These are phyloP conservation scores for Psilocybe sp. DNA, from an alignment of 768 basidiomycete genomes.

Conservation along the genomic window DNA sequence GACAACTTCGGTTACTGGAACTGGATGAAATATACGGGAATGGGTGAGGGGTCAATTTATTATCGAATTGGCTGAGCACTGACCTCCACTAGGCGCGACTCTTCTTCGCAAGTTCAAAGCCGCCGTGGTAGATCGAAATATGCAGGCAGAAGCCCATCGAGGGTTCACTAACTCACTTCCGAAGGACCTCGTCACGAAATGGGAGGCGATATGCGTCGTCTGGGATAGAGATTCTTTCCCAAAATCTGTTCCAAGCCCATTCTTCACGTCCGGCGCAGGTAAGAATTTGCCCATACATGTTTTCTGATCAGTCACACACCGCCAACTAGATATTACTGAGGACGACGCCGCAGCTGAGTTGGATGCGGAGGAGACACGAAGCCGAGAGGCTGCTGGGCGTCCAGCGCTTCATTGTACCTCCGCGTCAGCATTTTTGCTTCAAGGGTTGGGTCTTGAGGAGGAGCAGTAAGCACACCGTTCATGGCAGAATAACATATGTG, in stretches of 20 bases:
- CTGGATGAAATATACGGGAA: conserved; percentile 18
- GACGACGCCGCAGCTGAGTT: neutral
- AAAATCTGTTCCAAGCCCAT: conserved; percentile 1
- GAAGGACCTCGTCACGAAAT: neutral
- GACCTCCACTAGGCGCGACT: conserved; percentile 2
- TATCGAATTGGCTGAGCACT: no score
- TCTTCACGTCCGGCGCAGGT: neutral
- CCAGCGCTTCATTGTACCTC: neutral
- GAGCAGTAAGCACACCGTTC: conserved; percentile 4
- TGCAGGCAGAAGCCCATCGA: conserved; percentile 8
- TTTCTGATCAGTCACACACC: neutral
- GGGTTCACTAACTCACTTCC: conserved; percentile 3
- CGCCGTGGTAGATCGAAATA: conserved; percentile 5
- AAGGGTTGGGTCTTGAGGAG: conserved; percentile 4
- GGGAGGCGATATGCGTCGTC: neutral
- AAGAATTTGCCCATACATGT: neutral
- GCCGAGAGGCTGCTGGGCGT: neutral
- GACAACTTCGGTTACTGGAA: conserved; percentile 25
- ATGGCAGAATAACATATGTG: no score
- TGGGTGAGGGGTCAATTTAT: conserved; percentile 13
- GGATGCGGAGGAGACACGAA: neutral
- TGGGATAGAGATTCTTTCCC: conserved; percentile 6
- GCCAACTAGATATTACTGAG: neutral
- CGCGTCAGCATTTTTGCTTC: neutral
- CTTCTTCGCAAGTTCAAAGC: neutral